Evolutionary conservation across 225 moss, liverwort and hornwort species (phyloP), one percentile per base, ranked within the genome.

Genomic region (Rhytidiadelphus loreus): DNA sequence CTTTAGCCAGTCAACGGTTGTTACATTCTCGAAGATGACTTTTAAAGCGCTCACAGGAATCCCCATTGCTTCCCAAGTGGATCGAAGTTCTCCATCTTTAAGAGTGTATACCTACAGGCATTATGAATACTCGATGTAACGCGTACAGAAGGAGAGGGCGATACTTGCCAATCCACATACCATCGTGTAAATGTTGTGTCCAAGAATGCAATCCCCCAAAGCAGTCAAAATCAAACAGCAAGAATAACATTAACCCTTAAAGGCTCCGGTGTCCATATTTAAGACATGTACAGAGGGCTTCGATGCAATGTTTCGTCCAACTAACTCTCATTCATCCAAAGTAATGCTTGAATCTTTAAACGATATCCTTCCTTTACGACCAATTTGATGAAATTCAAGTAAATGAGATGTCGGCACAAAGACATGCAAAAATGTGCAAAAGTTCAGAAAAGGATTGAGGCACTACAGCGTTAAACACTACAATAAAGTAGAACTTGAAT

Each of bases 1-100:
- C 94, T 94, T 94, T 10, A 94, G 89, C 94, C 94, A 94, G 84
- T 94, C 93, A 68, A 92, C 90, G 32, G 83, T 89, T 84, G 90
- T 88, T 55, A 72, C 83, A n/a, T 90, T 91, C 82, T 90, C 85
- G 32, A 81, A 80, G n/a, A 88, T 80, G 37, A 89, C 84, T 73
- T 90, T 61, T 48, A 94, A 68, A 79, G 87, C 50, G 76, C 18
- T 90, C 63, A 94, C 93, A 90, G 86, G 35, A 72, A 92, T 83
- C 37, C 91, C 90, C 86, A 93, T 86, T 37, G 87, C 86, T 87
- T 93, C 94, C 94, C 93, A 94, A 69, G 77, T 84, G 64, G 90
- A 82, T 85, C 93, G 92, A 72, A 94, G 88, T 57, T 91, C 91
- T 59, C 94, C 94, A 81, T 94, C 93, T 88, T 90, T 87, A 41